Percentiles rank a stretch among this genome's conserved stretches.
phyloP scores from a whole-genome alignment of 2,329 filamentous ascomycete species.

The Apiospora kogelbergensis region DNA sequence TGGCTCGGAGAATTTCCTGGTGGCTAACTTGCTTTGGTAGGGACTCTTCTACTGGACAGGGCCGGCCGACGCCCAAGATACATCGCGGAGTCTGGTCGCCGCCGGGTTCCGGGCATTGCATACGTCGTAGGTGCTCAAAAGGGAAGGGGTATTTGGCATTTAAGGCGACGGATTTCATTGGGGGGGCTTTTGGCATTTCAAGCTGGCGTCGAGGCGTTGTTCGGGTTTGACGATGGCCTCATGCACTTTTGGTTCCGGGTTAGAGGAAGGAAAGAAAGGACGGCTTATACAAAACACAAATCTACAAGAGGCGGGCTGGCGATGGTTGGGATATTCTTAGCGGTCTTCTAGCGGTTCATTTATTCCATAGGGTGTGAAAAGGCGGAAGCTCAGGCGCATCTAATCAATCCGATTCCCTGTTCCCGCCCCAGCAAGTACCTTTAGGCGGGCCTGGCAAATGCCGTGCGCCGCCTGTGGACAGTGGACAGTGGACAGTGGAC shows the following conservation, averaged over 20 bases:
- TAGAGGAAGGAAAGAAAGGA: neutral
- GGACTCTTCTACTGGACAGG: conserved; percentile 83
- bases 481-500: neutral
- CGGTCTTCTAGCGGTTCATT: neutral
- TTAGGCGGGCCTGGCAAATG: neutral
- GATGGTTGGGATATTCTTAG: neutral
- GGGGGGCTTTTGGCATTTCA: neutral
- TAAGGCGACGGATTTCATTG: neutral
- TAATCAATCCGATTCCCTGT: neutral
- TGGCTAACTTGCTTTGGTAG: conserved; percentile 33
- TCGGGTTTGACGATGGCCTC: neutral
- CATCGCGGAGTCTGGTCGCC: conserved; percentile 56
- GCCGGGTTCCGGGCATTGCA: conserved; percentile 60
- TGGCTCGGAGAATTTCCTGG: neutral
- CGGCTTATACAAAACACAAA: neutral
- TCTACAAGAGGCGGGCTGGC: neutral
- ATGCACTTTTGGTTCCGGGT: neutral
- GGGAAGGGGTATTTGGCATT: neutral
- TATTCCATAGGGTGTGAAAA: no score
- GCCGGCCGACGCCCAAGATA: conserved; percentile 65
- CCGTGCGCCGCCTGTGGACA: neutral
- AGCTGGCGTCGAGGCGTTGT: neutral
- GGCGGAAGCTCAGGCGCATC: neutral
- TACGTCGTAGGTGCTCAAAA: conserved; percentile 34
- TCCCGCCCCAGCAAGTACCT: neutral